These are phyloP conservation scores for Gaultheria prostrata DNA, from an alignment of 148 eudicot species.

Conservation along the genomic window DNA sequence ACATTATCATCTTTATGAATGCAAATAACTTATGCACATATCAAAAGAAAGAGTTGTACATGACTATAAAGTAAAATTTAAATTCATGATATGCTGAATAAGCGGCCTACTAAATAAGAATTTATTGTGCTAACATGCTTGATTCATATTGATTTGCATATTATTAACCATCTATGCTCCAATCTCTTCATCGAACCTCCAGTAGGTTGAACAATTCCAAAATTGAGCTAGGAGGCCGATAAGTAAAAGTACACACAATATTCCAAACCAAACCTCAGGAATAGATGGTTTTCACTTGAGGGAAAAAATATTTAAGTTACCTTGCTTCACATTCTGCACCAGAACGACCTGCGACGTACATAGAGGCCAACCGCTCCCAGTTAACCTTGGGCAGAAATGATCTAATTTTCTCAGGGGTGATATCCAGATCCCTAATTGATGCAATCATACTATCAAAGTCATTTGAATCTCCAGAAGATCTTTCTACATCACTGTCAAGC, in stretches of 20 bases:
- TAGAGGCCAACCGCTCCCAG: conserved; percentile 72
- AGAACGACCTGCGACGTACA: conserved; percentile 49
- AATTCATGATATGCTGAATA: not conserved
- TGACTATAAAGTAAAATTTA: not conserved
- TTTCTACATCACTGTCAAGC: conserved; percentile 42
- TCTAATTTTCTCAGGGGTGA: conserved; percentile 59
- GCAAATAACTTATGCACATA: not conserved
- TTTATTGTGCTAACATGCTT: not conserved
- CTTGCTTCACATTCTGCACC: conserved; percentile 86
- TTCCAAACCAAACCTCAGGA: not conserved
- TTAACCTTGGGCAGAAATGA: conserved; percentile 64
- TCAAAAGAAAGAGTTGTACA: not conserved
- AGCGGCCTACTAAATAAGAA: not conserved
- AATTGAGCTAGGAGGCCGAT: not conserved
- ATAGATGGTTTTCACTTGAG: not conserved
- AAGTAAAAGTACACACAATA: not conserved
- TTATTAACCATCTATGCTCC: not conserved
- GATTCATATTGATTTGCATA: not conserved
- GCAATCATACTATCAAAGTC: conserved; percentile 50
- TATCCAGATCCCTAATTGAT: conserved; percentile 46
- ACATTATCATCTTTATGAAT: no score
- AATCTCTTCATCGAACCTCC: not conserved
- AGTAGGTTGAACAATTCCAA: not conserved
- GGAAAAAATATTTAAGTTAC: conserved; percentile 26
- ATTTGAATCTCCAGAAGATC: conserved; percentile 25